Evolutionary conservation across 208 protist species (phyloP).

Genomic region (Porcisia deanei): DNA sequence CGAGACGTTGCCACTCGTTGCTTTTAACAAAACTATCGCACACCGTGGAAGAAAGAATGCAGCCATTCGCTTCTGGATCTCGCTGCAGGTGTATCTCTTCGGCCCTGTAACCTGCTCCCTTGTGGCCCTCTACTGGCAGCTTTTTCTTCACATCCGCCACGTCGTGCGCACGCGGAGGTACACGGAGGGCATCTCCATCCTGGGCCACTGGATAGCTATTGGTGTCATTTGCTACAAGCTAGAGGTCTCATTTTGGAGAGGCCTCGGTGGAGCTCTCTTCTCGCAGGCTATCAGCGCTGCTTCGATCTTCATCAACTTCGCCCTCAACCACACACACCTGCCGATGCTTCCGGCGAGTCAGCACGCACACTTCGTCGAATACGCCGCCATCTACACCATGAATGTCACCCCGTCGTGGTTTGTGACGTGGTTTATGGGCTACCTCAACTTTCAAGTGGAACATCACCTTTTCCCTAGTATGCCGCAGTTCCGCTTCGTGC

Average conservation of each 20-base stretch:
- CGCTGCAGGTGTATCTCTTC: conserved; percentile 70
- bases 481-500: conserved; percentile 76
- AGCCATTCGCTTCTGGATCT: conserved; percentile 62
- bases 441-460: conserved; percentile 88
- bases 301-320: conserved; percentile 84
- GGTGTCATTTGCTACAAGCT: conserved; percentile 40
- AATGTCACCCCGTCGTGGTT: conserved; percentile 57
- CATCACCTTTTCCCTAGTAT: conserved; percentile 89
- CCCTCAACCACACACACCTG: conserved; percentile 81
- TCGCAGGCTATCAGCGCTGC: conserved; percentile 56
- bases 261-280: conserved; percentile 51
- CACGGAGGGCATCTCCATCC: conserved; percentile 51
- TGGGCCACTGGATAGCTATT: conserved; percentile 47
- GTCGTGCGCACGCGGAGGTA: conserved; percentile 59
- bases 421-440: conserved; percentile 76
- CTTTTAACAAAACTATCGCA: conserved; percentile 72
- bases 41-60: conserved; percentile 31
- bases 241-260: conserved; percentile 40
- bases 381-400: conserved; percentile 69
- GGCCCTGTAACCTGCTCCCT: conserved; percentile 66
- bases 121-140: conserved; percentile 76
- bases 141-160: conserved; percentile 75
- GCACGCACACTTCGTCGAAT: conserved; percentile 75
- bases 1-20: conserved; percentile 79
- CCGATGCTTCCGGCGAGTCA: conserved; percentile 46